Evolutionary conservation across 2,329 filamentous ascomycete species (phyloP), one percentile per base, ranked within the genome.

Genomic region (Chaetomium olivaceum): DNA sequence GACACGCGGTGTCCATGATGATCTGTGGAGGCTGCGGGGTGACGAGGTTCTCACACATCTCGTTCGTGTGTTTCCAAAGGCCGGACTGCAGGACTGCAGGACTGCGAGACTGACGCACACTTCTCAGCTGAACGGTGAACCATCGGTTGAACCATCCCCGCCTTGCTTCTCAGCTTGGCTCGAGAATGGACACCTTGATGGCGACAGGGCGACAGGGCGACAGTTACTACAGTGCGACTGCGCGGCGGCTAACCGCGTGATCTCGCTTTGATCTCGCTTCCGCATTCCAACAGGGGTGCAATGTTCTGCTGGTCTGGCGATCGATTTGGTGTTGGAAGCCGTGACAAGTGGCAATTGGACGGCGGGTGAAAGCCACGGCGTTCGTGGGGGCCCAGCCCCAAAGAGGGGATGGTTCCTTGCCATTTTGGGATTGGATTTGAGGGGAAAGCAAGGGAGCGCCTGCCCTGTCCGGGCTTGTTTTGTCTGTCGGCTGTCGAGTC

Each of bases 181-280:
- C 21, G 23, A 25, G 48, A 16, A 16, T 23, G 23, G 9, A 27
- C 48, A 51, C 48, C 48, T 51, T 51, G 48, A 51, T 21, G 23
- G 48, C 48, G n/a, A n/a, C n/a, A n/a, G n/a, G n/a, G n/a, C n/a
- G n/a, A n/a, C n/a, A n/a, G n/a, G n/a, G n/a, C n/a, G n/a, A n/a
- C n/a, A n/a, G n/a, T n/a, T n/a, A n/a, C n/a, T n/a, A n/a, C n/a
- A n/a, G n/a, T n/a, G n/a, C 33, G 39, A 43, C 39, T 39, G 14
- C 52, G 5, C 1, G 6, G n/a, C 16, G 16, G 52, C 27, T 57
- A 12, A 27, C 43, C 50, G 58, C 58, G 39, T 60, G 27, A 58
- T 58, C 57, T 58, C 55, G 31, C 55, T 21, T 48, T 29, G 25
- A 46, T 31, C 57, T 58, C 57, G 57, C 57, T 48, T 58, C 27